These are phyloP conservation scores for Aquilaria agallochum DNA, from an alignment of 441 rosid species.

Conservation along the genomic window DNA sequence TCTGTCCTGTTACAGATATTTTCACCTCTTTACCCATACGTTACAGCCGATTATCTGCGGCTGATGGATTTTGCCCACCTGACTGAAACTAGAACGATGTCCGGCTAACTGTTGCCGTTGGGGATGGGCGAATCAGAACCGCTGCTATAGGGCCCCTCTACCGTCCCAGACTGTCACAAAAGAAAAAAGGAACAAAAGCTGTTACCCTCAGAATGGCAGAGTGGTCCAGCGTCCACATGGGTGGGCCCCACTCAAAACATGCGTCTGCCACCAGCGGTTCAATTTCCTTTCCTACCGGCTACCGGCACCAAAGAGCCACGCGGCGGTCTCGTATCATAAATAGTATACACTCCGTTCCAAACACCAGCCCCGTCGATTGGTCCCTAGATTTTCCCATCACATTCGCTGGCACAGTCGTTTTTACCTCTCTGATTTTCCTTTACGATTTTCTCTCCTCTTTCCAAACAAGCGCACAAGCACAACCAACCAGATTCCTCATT, in stretches of 20 bases:
- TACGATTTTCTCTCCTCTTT: too few species aligned
- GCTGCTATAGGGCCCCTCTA: slow-evolving; percentile 28
- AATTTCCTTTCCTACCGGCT: background rate
- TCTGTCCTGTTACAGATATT: too few species aligned
- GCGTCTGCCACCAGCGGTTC: slow-evolving; percentile 18
- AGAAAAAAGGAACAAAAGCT: background rate
- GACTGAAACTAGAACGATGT: too few species aligned
- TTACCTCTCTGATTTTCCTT: too few species aligned
- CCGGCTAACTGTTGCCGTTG: too few species aligned
- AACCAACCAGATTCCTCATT: background rate
- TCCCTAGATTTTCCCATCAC: background rate
- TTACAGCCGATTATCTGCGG: too few species aligned
- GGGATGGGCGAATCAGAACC: slow-evolving; percentile 21
- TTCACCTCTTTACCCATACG: too few species aligned
- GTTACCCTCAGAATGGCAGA: too few species aligned
- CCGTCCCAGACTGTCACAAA: slow-evolving; percentile 1
- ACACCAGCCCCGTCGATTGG: background rate
- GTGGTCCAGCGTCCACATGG: slow-evolving; percentile 2
- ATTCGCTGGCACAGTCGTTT: background rate
- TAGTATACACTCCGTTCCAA: too few species aligned
- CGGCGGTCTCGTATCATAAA: too few species aligned
- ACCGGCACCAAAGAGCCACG: slow-evolving; percentile 14
- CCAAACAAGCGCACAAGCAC: background rate
- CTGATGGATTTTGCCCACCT: too few species aligned
- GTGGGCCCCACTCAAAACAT: slow-evolving; percentile 7